Conservation (phyloP, 176 grass and related monocot species). For the Puya raimondii region DNA sequence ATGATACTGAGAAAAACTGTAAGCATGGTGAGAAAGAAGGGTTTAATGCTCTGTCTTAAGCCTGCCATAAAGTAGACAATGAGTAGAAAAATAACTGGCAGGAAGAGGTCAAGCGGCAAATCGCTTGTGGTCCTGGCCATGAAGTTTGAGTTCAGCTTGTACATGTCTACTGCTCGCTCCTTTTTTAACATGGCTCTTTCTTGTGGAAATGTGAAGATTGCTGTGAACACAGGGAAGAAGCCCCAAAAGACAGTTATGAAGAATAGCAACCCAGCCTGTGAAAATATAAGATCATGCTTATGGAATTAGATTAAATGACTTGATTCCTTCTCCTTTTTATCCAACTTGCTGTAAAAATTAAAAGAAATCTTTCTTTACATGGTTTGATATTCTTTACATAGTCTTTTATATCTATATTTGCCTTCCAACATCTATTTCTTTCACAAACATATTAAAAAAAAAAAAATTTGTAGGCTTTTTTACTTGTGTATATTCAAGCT, state of each 20-base stretch:
- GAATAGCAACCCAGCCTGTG: slow-evolving; percentile 88
- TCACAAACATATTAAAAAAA: too few species aligned
- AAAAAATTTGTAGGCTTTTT: too few species aligned
- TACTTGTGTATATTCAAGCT: too few species aligned
- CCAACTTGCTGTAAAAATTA: too few species aligned
- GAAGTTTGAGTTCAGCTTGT: slow-evolving; percentile 97
- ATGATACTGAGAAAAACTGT: slow-evolving; percentile 91
- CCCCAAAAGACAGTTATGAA: slow-evolving; percentile 99
- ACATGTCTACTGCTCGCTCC: slow-evolving; percentile 95
- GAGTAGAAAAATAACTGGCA: slow-evolving; percentile 81
- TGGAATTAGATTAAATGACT: too few species aligned
- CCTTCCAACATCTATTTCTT: too few species aligned
- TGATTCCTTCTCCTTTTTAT: too few species aligned
- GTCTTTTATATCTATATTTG: too few species aligned
- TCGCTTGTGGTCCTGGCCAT: slow-evolving; percentile 96
- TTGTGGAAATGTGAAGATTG: slow-evolving; percentile 99
- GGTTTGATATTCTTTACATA: too few species aligned
- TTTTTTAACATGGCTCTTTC: slow-evolving; percentile 99
- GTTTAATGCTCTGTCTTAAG: slow-evolving; percentile 48
- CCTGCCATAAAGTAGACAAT: slow-evolving; percentile 98
- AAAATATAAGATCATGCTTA: background rate
- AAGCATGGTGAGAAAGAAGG: slow-evolving; percentile 74
- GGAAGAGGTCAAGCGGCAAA: slow-evolving; percentile 88
- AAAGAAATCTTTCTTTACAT: too few species aligned
- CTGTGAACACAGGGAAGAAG: slow-evolving; percentile 98